Percentiles rank a stretch among this genome's conserved stretches.
These are phyloP conservation scores for Trapa bicornis DNA, from an alignment of 345 rosid genomes.

Conservation along the genomic window DNA sequence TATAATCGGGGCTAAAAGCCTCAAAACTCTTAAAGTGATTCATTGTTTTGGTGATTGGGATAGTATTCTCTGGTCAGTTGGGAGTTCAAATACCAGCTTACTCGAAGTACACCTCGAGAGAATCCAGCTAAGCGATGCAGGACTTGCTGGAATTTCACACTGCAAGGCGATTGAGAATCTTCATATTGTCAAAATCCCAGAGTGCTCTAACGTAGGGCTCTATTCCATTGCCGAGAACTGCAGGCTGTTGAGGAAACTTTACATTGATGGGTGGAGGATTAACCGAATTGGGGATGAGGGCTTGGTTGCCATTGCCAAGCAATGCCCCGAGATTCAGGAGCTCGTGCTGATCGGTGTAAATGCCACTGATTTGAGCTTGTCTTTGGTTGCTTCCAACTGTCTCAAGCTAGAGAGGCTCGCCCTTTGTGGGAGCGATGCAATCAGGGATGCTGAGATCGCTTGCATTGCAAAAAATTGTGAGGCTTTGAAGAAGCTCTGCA, in stretches of 20 bases:
- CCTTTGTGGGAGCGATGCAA: conserved; percentile 53
- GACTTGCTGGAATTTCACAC: conserved; percentile 40
- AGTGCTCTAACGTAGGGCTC: conserved; percentile 67
- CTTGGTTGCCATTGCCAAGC: conserved; percentile 51
- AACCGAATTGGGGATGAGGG: conserved; percentile 83
- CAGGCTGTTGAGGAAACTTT: conserved; percentile 62
- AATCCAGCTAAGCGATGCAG: conserved; percentile 61
- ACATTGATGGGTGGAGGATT: conserved; percentile 79
- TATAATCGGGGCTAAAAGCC: conserved; percentile 30
- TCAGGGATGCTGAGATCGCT: conserved; percentile 57
- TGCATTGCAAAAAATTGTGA: conserved; percentile 59
- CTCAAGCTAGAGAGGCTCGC: conserved; percentile 61
- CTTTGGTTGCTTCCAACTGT: conserved; percentile 42
- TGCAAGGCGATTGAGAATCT: conserved; percentile 57
- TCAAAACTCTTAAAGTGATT: conserved; percentile 53
- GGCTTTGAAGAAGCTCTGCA: conserved; percentile 64
- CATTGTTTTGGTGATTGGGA: conserved; percentile 86
- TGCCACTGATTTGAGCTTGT: conserved; percentile 48
- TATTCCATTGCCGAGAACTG: conserved; percentile 53
- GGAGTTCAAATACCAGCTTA: conserved; percentile 19
- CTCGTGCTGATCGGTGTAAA: conserved; percentile 69
- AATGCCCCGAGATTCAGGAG: conserved; percentile 57
- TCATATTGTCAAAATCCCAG: conserved; percentile 59
- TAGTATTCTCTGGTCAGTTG: conserved; percentile 34
- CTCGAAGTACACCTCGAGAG: conserved; percentile 68